Evolutionary conservation across 257 asterid species (phyloP), one percentile per base, ranked within the genome.

Genomic region (Nicotiana otophora): DNA sequence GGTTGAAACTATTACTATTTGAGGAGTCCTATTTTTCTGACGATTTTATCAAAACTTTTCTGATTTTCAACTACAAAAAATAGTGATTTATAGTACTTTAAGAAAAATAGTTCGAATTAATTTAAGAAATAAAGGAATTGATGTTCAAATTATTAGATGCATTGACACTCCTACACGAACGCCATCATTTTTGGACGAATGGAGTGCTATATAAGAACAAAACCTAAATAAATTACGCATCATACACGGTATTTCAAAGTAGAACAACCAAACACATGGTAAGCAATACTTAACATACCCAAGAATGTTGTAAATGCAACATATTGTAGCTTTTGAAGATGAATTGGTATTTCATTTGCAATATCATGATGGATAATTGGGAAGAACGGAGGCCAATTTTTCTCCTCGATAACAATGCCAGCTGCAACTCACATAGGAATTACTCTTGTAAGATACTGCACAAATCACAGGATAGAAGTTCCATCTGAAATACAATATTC

Each of bases 301-400:
- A 95, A 87, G 66, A 90, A 92, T 80, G 98, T 92, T 83, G 99
- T 86, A 87, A 95, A 95, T 63, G 99, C 98, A 88, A 95, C 97
- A 82, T 95, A 95, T 82, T 94, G 99, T 83, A 95, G 85, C 91
- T 84, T 94, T 88, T 95, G 99, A 74, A 95, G 93, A 86, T 95
- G 99, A 84, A 95, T 84, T 61, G 99, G 99, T 85, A 95, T 95
- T 82, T 95, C 99, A 88, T 92, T 95, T 9, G 91, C 96, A 58
- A 95, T 89, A 85, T 95, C 99, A 72, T 95, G 98, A 86, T 95
- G 99, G 84, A 95, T 95, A 42, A 95, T 92, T 16, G 99, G 99
- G 83, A 95, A 92, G 91, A 94, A 94, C 1, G 99, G 95, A 83
- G 99, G 99, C 99, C 99, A 95, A 66, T 95, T 95, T 88, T 94